Evolutionary conservation across 768 basidiomycete species (phyloP), one percentile per base, ranked within the genome.

Genomic region (Podaxis carcinomalis): DNA sequence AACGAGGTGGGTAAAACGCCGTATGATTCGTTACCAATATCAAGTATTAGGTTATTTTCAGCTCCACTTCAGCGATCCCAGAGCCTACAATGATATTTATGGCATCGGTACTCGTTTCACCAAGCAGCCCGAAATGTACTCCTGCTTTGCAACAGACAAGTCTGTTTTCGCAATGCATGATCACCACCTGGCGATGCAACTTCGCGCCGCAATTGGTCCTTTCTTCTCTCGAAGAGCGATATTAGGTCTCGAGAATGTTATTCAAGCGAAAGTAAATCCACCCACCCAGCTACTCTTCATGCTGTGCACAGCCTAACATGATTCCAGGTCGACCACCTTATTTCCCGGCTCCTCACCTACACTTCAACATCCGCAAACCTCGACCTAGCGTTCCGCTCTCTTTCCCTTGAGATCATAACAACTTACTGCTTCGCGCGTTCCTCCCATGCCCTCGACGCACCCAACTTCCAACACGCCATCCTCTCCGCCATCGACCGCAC

Each of bases 31-130:
- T 42, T 1, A 7, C 51, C 50, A 1, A n/a, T 59, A 36, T 51
- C 27, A n/a, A 60, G 42, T 39, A 44, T 54, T 36, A 35, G 42
- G 63, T 28, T 28, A 37, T 10, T 23, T 32, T 25, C 19, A 79
- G 79, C 72, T 80, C 53, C 77, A 78, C 56, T 80, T 80, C 68
- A 74, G 72, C 51, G 71, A 76, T 57, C 75, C 77, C 14, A 63
- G 68, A 6, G 77, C 72, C 4, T 78, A 77, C 59, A 68, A 68
- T 28, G 78, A 78, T 16, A 78, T 80, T 21, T 78, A 80, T 64
- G 73, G 74, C 19, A 72, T 73, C 65, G 72, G 72, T 7, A 68
- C 70, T 3, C 70, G 70, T 54, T 75, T 76, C 63, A 68, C 70
- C 7, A 79, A 79, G 58, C 71, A 77, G 27, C 63, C 67, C 0